Evolutionary conservation across 805 yeast species (phyloP).

Genomic region (Dipodascopsis uninucleata): DNA sequence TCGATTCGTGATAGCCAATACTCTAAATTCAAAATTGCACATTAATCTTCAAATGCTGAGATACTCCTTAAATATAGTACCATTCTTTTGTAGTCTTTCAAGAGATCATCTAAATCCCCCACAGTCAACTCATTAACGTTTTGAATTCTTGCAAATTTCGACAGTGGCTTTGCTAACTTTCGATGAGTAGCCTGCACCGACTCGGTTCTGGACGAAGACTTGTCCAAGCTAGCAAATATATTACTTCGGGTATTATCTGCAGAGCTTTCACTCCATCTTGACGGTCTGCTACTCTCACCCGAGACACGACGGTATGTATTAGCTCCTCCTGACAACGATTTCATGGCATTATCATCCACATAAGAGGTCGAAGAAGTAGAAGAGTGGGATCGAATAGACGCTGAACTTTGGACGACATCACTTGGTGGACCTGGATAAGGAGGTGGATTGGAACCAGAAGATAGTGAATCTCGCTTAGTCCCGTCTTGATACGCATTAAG

Average conservation of each 20-base stretch:
- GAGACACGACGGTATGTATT: too few relatives aligned
- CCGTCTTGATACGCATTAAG: constrained; percentile 13
- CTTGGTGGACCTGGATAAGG: constrained; percentile 7
- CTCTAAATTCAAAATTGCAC: neutral
- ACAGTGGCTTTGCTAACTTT: constrained; percentile 9
- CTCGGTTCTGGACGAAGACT: too few relatives aligned
- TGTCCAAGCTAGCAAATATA: too few relatives aligned
- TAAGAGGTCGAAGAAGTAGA: neutral
- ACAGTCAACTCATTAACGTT: constrained; percentile 37
- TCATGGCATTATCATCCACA: too few relatives aligned
- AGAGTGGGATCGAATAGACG: too few relatives aligned
- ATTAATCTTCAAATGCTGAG: constrained; percentile 31
- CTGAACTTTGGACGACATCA: too few relatives aligned
- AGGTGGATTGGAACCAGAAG: constrained; percentile 6
- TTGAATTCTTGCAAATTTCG: constrained; percentile 3
- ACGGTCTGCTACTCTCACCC: too few relatives aligned
- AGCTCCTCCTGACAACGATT: too few relatives aligned
- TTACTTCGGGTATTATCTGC: too few relatives aligned
- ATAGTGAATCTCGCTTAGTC: constrained; percentile 9
- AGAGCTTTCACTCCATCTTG: neutral
- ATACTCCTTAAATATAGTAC: constrained; percentile 34
- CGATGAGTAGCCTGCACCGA: too few relatives aligned
- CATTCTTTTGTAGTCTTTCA: constrained; percentile 39
- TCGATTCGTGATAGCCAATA: neutral
- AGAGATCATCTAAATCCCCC: constrained; percentile 37